Conservation (phyloP, 331 rosid genomes). For the Rosa hybrid region DNA sequence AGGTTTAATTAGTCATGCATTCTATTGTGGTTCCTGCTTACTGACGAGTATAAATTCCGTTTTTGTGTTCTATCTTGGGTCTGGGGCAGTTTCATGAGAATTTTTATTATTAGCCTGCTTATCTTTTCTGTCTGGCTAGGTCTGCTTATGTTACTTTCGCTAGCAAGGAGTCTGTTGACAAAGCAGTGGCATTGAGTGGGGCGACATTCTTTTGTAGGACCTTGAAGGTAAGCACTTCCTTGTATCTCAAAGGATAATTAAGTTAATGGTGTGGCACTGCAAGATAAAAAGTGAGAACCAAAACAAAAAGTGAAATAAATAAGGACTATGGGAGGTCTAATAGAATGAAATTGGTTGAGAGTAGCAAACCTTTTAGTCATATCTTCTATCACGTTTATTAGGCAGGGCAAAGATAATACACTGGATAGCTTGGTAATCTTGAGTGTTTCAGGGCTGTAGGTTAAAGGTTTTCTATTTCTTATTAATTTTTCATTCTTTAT, state of each 20-base stretch:
- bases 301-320: neutral
- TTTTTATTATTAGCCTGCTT: neutral
- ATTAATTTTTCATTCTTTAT: neutral
- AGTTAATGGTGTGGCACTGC: neutral
- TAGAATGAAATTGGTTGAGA: neutral
- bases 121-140: constrained; percentile 13
- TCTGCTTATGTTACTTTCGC: constrained; percentile 34
- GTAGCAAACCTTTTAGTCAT: neutral
- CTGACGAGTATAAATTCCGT: neutral
- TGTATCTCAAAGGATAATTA: neutral
- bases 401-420: neutral
- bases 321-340: neutral
- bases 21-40: neutral
- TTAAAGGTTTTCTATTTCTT: neutral
- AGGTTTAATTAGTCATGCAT: neutral
- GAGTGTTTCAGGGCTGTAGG: neutral
- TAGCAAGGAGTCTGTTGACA: constrained; percentile 32
- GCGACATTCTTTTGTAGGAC: constrained; percentile 25
- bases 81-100: neutral
- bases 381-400: neutral
- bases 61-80: neutral
- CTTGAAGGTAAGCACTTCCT: constrained; percentile 26
- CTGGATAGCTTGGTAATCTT: neutral
- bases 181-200: constrained; percentile 32
- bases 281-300: neutral